Evolutionary conservation across 805 yeast species (phyloP).

Genomic region (Starmerella apis): DNA sequence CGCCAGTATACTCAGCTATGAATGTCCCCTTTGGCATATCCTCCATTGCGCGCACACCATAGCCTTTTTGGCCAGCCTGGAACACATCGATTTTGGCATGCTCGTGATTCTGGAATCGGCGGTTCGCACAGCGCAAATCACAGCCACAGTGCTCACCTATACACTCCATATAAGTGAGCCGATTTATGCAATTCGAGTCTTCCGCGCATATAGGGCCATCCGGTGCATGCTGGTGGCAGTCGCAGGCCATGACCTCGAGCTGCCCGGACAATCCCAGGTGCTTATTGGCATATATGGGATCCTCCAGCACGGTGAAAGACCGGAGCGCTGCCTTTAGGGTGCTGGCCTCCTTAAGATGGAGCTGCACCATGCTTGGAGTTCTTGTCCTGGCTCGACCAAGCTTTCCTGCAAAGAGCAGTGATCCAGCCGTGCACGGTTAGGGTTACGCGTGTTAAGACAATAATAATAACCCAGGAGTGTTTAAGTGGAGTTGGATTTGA

Average conservation of each 20-base stretch:
- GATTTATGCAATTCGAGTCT: slow-evolving; percentile 79
- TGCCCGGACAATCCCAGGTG: slow-evolving; percentile 60
- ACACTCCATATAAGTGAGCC: slow-evolving; percentile 89
- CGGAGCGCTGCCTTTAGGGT: slow-evolving; percentile 46
- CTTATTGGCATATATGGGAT: slow-evolving; percentile 54
- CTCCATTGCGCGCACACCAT: slow-evolving; percentile 66
- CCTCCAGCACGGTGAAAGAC: slow-evolving; percentile 46
- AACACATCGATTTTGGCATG: slow-evolving; percentile 75
- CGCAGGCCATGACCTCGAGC: slow-evolving; percentile 83
- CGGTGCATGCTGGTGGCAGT: slow-evolving; percentile 48
- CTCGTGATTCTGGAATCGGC: slow-evolving; percentile 68
- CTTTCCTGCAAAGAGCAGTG: slow-evolving; percentile 1
- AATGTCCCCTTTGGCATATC: slow-evolving; percentile 54
- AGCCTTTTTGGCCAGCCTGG: slow-evolving; percentile 75
- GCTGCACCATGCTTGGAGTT: slow-evolving; percentile 15
- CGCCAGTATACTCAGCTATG: slow-evolving; percentile 88
- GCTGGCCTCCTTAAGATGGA: slow-evolving; percentile 22
- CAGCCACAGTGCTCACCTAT: slow-evolving; percentile 58
- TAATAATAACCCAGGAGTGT: too few relatives aligned
- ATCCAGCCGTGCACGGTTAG: slow-evolving; percentile 5
- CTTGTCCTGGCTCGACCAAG: neutral
- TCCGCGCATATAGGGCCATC: slow-evolving; percentile 61
- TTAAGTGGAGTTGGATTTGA: neutral
- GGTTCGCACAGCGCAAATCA: slow-evolving; percentile 54
- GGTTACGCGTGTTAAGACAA: neutral